Conservation (phyloP, 139 green algal genomes). For the Closterium sp. region DNA sequence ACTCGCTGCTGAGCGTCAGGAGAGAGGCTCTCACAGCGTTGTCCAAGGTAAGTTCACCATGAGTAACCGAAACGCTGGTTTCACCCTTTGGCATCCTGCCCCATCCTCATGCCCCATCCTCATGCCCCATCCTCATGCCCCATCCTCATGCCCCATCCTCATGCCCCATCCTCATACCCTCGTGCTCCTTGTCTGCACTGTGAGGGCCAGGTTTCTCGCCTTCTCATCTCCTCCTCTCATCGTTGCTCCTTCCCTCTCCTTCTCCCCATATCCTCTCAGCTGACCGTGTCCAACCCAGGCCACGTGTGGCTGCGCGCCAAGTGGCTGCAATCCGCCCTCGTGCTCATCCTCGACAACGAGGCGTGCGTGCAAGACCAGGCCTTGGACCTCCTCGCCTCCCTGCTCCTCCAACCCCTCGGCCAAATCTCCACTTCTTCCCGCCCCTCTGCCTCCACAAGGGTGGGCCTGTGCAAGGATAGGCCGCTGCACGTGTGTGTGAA, state of each 20-base stretch:
- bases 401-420: conserved; percentile 4
- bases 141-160: no score
- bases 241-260: not conserved
- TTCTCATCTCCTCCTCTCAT: not conserved
- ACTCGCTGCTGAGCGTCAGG: conserved; percentile 16
- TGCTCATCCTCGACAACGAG: conserved; percentile 30
- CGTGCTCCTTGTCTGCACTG: not conserved
- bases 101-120: no score
- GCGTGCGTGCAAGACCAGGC: conserved; percentile 10
- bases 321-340: conserved; percentile 24
- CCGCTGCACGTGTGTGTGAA: not conserved
- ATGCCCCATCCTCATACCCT: not conserved
- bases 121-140: no score
- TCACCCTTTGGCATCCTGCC: no score
- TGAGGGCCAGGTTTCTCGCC: not conserved
- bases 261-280: not conserved
- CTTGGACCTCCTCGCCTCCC: conserved; percentile 17
- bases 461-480: not conserved
- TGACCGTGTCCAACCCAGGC: not conserved
- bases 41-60: conserved; percentile 14
- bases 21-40: conserved; percentile 1
- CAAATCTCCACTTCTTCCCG: not conserved
- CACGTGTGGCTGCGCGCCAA: not conserved
- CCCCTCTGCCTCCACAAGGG: not conserved
- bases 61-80: no score